phyloP scores from a whole-genome alignment of 805 yeast genomes.

The Myxozyma udenii region DNA sequence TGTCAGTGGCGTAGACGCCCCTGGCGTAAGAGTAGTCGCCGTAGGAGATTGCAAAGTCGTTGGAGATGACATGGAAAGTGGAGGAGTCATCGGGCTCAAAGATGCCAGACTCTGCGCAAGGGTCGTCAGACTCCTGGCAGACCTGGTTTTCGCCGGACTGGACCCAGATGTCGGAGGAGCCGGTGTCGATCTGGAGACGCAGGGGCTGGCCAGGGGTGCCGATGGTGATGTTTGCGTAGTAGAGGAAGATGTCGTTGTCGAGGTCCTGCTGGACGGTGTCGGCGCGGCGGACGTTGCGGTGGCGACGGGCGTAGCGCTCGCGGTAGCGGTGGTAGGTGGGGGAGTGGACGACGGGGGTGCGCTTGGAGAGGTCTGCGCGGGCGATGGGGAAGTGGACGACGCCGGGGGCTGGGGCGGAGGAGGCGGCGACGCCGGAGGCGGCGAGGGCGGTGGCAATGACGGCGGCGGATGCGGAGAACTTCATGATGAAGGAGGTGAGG shows the following conservation, averaged over 20 bases:
- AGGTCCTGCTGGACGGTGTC: slow-evolving; percentile 19
- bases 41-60: slow-evolving; percentile 41
- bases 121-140: slow-evolving; percentile 30
- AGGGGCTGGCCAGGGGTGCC: slow-evolving; percentile 59
- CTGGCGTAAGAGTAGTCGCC: slow-evolving; percentile 49
- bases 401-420: slow-evolving; percentile 5
- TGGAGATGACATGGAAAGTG: slow-evolving; percentile 29
- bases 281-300: slow-evolving; percentile 2
- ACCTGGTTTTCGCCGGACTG: slow-evolving; percentile 30
- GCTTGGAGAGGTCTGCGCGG: slow-evolving; percentile 3
- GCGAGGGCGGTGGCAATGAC: slow-evolving; percentile 4
- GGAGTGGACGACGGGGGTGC: slow-evolving; percentile 1
- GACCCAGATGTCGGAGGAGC: slow-evolving; percentile 74
- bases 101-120: slow-evolving; percentile 34
- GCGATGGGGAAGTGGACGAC: slow-evolving; percentile 19
- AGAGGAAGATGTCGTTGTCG: slow-evolving; percentile 30
- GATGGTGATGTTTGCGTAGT: slow-evolving; percentile 39
- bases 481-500: not conserved
- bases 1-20: slow-evolving; percentile 65
- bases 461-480: not conserved
- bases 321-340: slow-evolving; percentile 11
- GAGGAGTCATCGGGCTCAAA: slow-evolving; percentile 37
- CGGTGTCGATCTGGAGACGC: slow-evolving; percentile 56
- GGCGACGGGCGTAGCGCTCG: slow-evolving; percentile 4
- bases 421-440: slow-evolving; percentile 6